Percentiles rank a stretch among this genome's conserved stretches.
phyloP scores from a whole-genome alignment of 768 basidiomycete species.

The Psilocybe cubensis region DNA sequence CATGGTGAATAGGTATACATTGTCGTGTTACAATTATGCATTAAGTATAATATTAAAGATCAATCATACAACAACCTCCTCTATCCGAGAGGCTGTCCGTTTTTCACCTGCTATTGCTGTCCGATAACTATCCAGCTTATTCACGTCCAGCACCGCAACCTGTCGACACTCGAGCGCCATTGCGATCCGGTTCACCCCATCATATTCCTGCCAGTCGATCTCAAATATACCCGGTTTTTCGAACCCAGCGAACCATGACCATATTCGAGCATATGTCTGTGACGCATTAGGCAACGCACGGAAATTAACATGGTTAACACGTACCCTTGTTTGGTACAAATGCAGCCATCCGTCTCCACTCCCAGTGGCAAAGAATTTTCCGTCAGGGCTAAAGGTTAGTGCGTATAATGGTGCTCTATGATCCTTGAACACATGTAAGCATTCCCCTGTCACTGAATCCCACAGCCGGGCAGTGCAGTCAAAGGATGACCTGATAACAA shows the following conservation, averaged over 20 bases:
- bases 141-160: conserved; percentile 70
- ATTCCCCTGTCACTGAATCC: conserved; percentile 80
- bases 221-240: conserved; percentile 74
- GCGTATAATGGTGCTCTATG: conserved; percentile 77
- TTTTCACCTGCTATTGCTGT: conserved; percentile 5
- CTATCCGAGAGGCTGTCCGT: conserved; percentile 5
- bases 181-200: conserved; percentile 63
- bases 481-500: conserved; percentile 65
- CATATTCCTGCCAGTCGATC: conserved; percentile 68
- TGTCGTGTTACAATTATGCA: not conserved
- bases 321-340: conserved; percentile 70
- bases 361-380: conserved; percentile 73
- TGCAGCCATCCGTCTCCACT: conserved; percentile 79
- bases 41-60: conserved; percentile 3
- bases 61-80: conserved; percentile 3
- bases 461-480: conserved; percentile 82
- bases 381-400: conserved; percentile 75
- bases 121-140: conserved; percentile 38
- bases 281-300: conserved; percentile 13
- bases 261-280: conserved; percentile 51
- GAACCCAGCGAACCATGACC: conserved; percentile 65
- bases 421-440: conserved; percentile 70
- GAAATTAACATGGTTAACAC: conserved; percentile 20
- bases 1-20: not conserved
- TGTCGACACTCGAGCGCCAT: conserved; percentile 68